phyloP scores from a whole-genome alignment of 768 basidiomycete species.

The Naganishia vishniacii region DNA sequence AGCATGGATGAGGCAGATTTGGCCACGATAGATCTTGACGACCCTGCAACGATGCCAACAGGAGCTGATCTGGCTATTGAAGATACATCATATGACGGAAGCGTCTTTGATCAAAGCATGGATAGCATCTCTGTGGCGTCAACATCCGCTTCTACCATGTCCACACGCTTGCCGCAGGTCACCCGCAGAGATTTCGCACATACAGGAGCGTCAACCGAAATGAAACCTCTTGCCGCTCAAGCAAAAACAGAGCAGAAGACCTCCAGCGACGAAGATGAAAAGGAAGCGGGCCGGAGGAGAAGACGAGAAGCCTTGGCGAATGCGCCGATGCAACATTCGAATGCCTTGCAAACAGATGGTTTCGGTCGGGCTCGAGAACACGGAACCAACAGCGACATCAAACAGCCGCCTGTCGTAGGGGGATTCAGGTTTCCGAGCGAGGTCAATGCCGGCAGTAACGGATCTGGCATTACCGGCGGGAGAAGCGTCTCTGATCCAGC shows the following conservation, averaged over 20 bases:
- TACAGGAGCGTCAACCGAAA: no score
- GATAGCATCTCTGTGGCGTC: conserved; percentile 9
- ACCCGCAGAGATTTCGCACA: conserved; percentile 1
- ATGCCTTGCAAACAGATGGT: conserved; percentile 5
- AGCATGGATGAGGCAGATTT: conserved; percentile 11
- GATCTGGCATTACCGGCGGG: background rate
- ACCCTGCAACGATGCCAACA: conserved; percentile 17
- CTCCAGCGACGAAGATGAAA: conserved; percentile 17
- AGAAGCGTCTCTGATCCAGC: conserved; percentile 10
- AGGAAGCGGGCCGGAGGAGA: conserved; percentile 13
- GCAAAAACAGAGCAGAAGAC: conserved; percentile 1
- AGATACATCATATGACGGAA: conserved; percentile 7
- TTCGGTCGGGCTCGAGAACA: background rate
- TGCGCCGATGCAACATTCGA: background rate
- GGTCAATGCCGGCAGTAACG: background rate
- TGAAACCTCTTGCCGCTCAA: background rate
- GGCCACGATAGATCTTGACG: conserved; percentile 5
- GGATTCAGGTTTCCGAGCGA: conserved; percentile 15
- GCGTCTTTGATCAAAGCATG: conserved; percentile 11
- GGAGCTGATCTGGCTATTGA: conserved; percentile 5
- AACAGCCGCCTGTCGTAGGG: background rate
- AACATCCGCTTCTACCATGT: background rate
- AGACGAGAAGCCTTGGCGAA: conserved; percentile 5
- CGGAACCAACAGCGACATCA: background rate
- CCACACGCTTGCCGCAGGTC: background rate